Evolutionary conservation across 495 filamentous ascomycete genomes (phyloP).

Genomic region (Neurospora sp.): DNA sequence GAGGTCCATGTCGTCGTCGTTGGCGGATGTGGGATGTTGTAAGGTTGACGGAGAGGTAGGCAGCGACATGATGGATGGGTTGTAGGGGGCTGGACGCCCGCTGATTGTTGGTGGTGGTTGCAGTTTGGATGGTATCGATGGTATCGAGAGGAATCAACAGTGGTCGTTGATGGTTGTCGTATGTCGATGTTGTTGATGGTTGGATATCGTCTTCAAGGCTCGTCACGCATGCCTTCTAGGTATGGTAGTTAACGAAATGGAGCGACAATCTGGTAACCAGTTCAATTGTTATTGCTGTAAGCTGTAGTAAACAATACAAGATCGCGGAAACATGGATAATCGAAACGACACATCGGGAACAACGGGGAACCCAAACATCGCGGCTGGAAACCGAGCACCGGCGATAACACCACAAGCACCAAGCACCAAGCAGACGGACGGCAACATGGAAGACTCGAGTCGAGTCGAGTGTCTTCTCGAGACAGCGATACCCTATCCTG

Average conservation of each 20-base stretch:
- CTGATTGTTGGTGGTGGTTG: not conserved
- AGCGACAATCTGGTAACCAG: not conserved
- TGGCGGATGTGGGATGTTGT: not conserved
- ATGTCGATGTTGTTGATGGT: too few species aligned
- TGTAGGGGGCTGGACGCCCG: not conserved
- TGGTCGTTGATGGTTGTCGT: too few species aligned
- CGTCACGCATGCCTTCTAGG: not conserved
- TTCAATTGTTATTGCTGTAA: not conserved
- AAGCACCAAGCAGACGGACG: not conserved
- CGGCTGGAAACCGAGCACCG: not conserved
- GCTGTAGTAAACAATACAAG: not conserved
- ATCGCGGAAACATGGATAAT: not conserved
- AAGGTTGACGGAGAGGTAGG: not conserved
- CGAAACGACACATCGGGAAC: not conserved
- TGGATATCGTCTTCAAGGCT: too few species aligned
- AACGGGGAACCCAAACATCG: not conserved
- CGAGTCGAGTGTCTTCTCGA: not conserved
- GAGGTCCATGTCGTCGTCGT: conserved; percentile 17
- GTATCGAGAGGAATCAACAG: too few species aligned
- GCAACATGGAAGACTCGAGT: not conserved
- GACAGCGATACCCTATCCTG: not conserved
- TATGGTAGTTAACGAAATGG: not conserved
- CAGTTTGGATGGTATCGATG: not conserved
- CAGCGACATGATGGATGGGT: not conserved
- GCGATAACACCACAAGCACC: not conserved